phyloP scores from a whole-genome alignment of 2,329 filamentous ascomycete genomes.

The Bimuria novae-zelandiae region DNA sequence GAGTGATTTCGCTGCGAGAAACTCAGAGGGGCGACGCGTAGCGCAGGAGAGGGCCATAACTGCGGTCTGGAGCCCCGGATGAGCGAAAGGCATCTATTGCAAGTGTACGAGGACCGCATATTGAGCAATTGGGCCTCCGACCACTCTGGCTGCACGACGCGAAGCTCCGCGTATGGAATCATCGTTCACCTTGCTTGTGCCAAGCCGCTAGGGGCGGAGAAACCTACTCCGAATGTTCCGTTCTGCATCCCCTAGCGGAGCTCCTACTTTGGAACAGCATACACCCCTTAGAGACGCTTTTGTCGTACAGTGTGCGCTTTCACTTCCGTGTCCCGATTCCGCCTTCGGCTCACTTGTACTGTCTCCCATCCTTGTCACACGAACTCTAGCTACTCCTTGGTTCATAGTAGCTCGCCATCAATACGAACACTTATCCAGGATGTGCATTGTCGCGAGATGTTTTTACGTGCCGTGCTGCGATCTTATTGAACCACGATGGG shows the following conservation, averaged over 20 bases:
- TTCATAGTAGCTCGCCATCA: background rate
- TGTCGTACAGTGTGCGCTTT: background rate
- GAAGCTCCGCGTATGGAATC: conserved; percentile 15
- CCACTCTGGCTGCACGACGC: conserved; percentile 6
- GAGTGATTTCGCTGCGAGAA: conserved; percentile 37
- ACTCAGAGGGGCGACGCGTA: conserved; percentile 32
- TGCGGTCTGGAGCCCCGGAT: conserved; percentile 37
- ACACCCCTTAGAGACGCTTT: too few relatives aligned
- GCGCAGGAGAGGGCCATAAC: conserved; percentile 27
- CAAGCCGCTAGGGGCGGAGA: conserved; percentile 22
- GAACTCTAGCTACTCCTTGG: background rate
- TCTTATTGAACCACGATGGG: too few relatives aligned
- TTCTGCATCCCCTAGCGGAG: too few relatives aligned
- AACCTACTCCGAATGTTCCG: too few relatives aligned
- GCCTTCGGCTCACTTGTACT: too few relatives aligned
- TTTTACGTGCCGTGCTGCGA: too few relatives aligned
- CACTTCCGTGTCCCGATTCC: too few relatives aligned
- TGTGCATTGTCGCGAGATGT: background rate
- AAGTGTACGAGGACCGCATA: conserved; percentile 49
- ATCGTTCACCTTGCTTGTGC: conserved; percentile 21
- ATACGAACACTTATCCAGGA: background rate
- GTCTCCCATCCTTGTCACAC: too few relatives aligned
- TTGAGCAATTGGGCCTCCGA: conserved; percentile 23
- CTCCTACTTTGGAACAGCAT: background rate
- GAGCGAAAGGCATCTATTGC: conserved; percentile 45